Evolutionary conservation across 495 filamentous ascomycete genomes (phyloP), one percentile per base, ranked within the genome.

Genomic region (Evansstolkia leycettana): DNA sequence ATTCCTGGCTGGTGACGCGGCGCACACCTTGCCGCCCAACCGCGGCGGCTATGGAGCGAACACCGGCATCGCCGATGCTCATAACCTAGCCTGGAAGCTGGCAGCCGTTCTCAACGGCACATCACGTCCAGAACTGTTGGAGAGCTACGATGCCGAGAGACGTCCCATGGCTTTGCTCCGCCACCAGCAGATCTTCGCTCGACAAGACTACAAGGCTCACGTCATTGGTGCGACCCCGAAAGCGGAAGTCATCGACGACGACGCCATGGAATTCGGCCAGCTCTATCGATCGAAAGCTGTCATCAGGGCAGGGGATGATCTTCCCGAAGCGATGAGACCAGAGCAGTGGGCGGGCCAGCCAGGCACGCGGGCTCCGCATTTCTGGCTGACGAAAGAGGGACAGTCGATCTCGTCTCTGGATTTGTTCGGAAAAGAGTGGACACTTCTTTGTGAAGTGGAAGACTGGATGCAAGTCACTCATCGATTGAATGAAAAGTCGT

Each of bases 1-100:
- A 17, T 61, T 71, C 36, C 42, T 70, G 1, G 65, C 62, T 7
- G 67, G 69, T 2, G 69, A 73, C 36, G 65, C 69, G 0, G 67
- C 67, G 5, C 67, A 73, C 36, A 58, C 60, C 1, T 58, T 68
- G n/a, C 60, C 59, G 3, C 66, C 67, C 5, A 60, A 57, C 32
- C 40, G 49, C 7, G 67, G 65, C 1, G 69, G 62, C 7, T 62
- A 69, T 33, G 67, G 69, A 5, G 54, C 61, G 14, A 72, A 72
- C 40, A 62, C 64, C 0, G 65, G 65, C 1, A 60, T 73, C 29
- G 54, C 56, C 23, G 69, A 71, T 37, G 60, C 56, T 3, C 48
- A 64, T 14, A 63, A 65, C 32, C 55, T 73, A 8, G 55, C 54
- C 15, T 72, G 65, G 67, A 69, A 67, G 38, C 42, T 69, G 1